Percentiles rank a stretch among this genome's conserved stretches.
Evolutionary conservation across 2,329 filamentous ascomycete species (phyloP).

Genomic region (Pseudophaeomoniella oleicola): DNA sequence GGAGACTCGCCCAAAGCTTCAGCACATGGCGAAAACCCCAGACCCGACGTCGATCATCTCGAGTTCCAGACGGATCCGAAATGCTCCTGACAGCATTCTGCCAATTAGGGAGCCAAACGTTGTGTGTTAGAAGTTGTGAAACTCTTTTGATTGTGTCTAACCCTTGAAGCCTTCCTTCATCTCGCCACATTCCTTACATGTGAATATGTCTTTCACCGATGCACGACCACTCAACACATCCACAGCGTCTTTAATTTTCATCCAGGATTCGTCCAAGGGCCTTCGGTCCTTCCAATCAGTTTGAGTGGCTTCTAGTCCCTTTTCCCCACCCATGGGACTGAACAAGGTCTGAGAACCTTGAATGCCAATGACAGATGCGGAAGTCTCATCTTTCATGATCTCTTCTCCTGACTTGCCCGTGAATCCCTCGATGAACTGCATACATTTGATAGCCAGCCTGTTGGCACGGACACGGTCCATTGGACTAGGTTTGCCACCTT

Average conservation of each 20-base stretch:
- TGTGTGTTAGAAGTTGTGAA: no score
- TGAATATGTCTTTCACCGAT: conserved; percentile 11
- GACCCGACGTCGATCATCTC: no score
- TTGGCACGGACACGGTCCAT: conserved; percentile 95
- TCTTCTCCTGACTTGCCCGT: conserved; percentile 50
- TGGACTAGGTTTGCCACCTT: conserved; percentile 79
- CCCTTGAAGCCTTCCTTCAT: neutral
- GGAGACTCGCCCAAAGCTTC: no score
- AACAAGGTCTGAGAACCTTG: conserved; percentile 84
- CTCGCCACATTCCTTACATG: conserved; percentile 10
- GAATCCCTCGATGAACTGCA: conserved; percentile 75
- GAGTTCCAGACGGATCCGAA: no score
- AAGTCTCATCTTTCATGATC: conserved; percentile 60
- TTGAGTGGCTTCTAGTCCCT: conserved; percentile 63
- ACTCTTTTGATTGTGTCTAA: no score
- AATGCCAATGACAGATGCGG: conserved; percentile 76
- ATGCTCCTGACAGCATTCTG: no score
- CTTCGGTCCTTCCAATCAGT: conserved; percentile 89
- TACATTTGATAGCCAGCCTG: conserved; percentile 81
- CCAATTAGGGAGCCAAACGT: no score
- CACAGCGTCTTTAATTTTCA: conserved; percentile 62
- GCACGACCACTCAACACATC: conserved; percentile 70
- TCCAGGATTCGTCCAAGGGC: conserved; percentile 76
- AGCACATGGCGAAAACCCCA: no score
- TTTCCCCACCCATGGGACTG: conserved; percentile 48